Conservation (phyloP, 169 alveolate species). For the Cryptosporidium ubiquitum region DNA sequence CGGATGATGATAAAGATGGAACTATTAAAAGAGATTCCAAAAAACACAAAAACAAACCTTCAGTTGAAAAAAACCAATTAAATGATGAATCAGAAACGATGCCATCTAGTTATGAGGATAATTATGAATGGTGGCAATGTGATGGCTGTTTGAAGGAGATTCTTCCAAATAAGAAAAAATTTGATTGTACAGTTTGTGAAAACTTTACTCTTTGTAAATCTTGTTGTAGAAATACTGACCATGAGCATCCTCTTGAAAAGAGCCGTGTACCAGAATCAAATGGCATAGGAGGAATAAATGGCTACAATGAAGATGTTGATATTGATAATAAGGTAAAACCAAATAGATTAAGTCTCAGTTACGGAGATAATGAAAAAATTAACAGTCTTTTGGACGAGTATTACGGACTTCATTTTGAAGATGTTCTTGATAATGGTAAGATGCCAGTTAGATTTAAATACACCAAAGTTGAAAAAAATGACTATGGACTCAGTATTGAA, state of each 20-base stretch:
- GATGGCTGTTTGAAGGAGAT: conserved; percentile 86
- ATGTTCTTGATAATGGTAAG: conserved; percentile 82
- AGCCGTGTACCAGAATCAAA: conserved; percentile 70
- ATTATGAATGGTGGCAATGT: conserved; percentile 87
- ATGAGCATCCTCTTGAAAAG: conserved; percentile 72
- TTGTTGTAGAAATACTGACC: conserved; percentile 83
- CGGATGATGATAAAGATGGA: not conserved
- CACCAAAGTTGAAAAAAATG: conserved; percentile 77
- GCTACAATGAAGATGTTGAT: not conserved
- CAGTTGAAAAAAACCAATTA: conserved; percentile 57
- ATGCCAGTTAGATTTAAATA: conserved; percentile 83
- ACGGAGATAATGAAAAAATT: conserved; percentile 38
- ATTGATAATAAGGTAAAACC: not conserved
- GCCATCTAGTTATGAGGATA: conserved; percentile 23
- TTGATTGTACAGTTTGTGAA: conserved; percentile 88
- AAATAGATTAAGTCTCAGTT: not conserved
- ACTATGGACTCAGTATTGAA: conserved; percentile 82
- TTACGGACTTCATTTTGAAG: conserved; percentile 83
- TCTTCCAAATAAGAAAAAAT: conserved; percentile 87
- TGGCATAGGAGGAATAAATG: not conserved
- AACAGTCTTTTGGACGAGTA: conserved; percentile 81
- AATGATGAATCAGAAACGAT: not conserved
- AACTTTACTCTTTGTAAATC: conserved; percentile 85
- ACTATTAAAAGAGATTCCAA: conserved; percentile 12
- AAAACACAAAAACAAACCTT: conserved; percentile 39